phyloP scores from a whole-genome alignment of 2,329 filamentous ascomycete genomes.

The Ophiostoma triangulosporum region DNA sequence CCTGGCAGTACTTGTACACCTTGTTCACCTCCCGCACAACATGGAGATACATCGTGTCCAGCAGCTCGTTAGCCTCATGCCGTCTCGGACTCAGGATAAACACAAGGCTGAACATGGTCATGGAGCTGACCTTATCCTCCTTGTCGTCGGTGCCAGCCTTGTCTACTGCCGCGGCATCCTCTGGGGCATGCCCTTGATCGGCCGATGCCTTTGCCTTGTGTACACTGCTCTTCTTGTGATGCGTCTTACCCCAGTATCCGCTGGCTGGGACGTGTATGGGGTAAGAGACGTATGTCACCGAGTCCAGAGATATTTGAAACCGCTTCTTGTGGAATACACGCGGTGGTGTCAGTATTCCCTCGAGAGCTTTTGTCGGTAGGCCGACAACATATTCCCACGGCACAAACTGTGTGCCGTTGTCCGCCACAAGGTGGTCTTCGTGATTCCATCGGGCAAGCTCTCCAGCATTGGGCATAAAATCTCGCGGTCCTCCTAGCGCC shows the following conservation, averaged over 20 bases:
- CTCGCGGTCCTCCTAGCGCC: constrained; percentile 18
- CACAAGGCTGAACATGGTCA: constrained; percentile 97
- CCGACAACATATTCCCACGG: constrained; percentile 64
- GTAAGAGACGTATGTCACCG: constrained; percentile 67
- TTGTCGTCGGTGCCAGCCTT: constrained; percentile 26
- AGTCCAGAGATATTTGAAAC: constrained; percentile 72
- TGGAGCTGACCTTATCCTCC: constrained; percentile 51
- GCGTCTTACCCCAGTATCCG: constrained; percentile 47
- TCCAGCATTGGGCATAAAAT: constrained; percentile 22
- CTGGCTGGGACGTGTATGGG: constrained; percentile 71
- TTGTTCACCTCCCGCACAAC: constrained; percentile 88
- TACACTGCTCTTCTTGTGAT: constrained; percentile 16
- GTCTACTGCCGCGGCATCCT: constrained; percentile 15
- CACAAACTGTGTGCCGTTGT: constrained; percentile 42
- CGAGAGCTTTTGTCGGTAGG: constrained; percentile 62
- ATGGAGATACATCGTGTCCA: constrained; percentile 69
- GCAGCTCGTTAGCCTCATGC: constrained; percentile 60
- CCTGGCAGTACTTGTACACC: constrained; percentile 84
- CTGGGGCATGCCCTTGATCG: constrained; percentile 13
- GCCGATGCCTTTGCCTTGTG: constrained; percentile 8
- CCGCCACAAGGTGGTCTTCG: constrained; percentile 42
- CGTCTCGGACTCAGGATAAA: constrained; percentile 76
- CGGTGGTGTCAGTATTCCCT: constrained; percentile 65
- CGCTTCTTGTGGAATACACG: constrained; percentile 65
- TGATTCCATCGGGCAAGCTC: constrained; percentile 33